phyloP scores from a whole-genome alignment of 2,329 filamentous ascomycete genomes.

The Penicillium expansum region DNA sequence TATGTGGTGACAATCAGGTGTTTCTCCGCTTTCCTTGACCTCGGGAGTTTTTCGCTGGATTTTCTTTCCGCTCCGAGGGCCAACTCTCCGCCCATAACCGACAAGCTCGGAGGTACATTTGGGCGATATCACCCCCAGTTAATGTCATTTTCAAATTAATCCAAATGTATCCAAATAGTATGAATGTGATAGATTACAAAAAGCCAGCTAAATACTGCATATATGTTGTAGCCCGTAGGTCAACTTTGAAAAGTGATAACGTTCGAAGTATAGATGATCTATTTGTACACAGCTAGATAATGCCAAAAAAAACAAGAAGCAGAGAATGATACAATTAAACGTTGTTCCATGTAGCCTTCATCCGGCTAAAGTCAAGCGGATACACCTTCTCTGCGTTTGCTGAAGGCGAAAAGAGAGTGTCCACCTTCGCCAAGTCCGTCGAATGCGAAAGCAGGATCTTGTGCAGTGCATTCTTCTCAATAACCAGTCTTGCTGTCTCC shows the following conservation, averaged over 20 bases:
- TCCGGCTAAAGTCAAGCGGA: background rate
- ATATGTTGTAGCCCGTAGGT: background rate
- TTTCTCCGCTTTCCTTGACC: slow-evolving; percentile 30
- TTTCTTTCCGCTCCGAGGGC: slow-evolving; percentile 27
- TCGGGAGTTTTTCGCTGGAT: slow-evolving; percentile 29
- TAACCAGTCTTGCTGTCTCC: slow-evolving; percentile 77
- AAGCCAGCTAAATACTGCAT: background rate
- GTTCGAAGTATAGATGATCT: slow-evolving; percentile 5
- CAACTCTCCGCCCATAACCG: slow-evolving; percentile 22
- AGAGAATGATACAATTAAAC: background rate
- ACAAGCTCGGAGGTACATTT: background rate
- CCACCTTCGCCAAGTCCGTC: slow-evolving; percentile 36
- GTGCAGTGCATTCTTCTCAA: slow-evolving; percentile 78
- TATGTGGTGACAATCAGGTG: slow-evolving; percentile 25
- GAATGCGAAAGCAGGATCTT: slow-evolving; percentile 68
- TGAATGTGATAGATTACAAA: background rate
- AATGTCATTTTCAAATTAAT: background rate
- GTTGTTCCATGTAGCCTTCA: background rate
- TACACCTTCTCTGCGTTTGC: slow-evolving; percentile 1
- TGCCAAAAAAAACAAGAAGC: background rate
- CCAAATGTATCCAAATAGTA: background rate
- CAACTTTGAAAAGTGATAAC: background rate
- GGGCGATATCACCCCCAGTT: background rate
- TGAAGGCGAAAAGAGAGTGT: slow-evolving; percentile 8
- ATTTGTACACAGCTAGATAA: slow-evolving; percentile 14